These are phyloP conservation scores for Collybia mongolica DNA, from an alignment of 768 basidiomycete species.

Conservation along the genomic window DNA sequence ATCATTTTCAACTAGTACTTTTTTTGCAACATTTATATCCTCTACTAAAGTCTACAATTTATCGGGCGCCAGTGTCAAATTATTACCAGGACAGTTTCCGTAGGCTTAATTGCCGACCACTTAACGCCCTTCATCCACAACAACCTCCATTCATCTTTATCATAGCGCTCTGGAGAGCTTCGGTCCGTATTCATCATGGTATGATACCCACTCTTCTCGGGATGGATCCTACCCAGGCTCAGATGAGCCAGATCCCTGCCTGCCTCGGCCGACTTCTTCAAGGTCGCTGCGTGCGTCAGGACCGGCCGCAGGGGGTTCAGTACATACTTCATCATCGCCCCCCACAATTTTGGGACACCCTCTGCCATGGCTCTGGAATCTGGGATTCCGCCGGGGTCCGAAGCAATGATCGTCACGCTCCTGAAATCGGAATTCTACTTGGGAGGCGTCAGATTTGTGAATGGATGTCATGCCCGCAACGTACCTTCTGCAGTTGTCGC, in stretches of 20 bases:
- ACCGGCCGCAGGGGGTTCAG: conserved; percentile 1
- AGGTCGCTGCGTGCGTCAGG: neutral
- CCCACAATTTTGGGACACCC: conserved; percentile 2
- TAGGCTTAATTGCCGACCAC: neutral
- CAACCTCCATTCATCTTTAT: neutral
- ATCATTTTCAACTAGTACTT: too few relatives aligned
- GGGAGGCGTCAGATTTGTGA: too few relatives aligned
- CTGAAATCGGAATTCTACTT: conserved; percentile 1
- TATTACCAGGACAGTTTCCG: neutral
- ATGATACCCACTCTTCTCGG: neutral
- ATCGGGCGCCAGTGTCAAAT: neutral
- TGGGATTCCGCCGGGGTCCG: conserved; percentile 3
- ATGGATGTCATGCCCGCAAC: neutral
- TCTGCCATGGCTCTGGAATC: conserved; percentile 5
- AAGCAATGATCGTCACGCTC: conserved; percentile 1
- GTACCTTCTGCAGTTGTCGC: conserved; percentile 4
- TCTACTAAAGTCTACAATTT: neutral
- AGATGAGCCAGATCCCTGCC: neutral
- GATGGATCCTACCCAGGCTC: neutral
- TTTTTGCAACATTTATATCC: too few relatives aligned
- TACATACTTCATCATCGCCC: conserved; percentile 3
- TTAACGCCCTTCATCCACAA: conserved; percentile 3
- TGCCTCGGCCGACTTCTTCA: conserved; percentile 3
- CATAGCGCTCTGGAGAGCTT: conserved; percentile 6
- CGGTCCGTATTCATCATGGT: neutral